Base-by-base conservation (phyloP, 129 eudicot genomes). In the Glebionis coronaria region DNA sequence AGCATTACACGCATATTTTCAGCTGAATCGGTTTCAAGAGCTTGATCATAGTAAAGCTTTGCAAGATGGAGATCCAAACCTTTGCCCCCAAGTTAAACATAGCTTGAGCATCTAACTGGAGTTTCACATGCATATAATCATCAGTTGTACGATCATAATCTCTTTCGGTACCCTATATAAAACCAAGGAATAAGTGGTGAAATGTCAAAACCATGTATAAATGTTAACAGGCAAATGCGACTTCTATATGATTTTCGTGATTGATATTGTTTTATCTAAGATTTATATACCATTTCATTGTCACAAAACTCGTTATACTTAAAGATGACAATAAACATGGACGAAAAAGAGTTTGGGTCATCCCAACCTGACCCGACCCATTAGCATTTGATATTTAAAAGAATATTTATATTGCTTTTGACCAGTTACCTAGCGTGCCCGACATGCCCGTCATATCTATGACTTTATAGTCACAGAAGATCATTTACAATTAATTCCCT, bases 81-180 rank as follows among this genome's bases (percentile, higher is more conserved):
- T 97, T 72, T 82, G 86, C 10, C 99, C 99, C 99, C 44, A 93
- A 86, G 70, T 93, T 93, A 68, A 93, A 93, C 88, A 89, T 89
- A 25, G 99, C 99, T 76, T 93, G 97, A 51, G 99, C 97, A 81
- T 93, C 89, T 4, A 86, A 80, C 50, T 93, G 98, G 61, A 95
- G 86, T 76, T 93, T 93, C 2, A 95, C 99, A 84, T 84, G 99
- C 97, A 86, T 86, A 72, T 93, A 93, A 4, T 95, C 99, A 74
- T 93, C 99, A 16, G 99, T 95, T 50, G 99, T 97, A 67, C 99
- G 97, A 66, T 93, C 97, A 81, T 84, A 93, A 77, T 93, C 99
- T 67, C 86, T 81, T 60, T 88, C 95, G 4, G 97, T 93, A 40
- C 99, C 99, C 99, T 93, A 59, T 12, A 63, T 16, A 45, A 18